Percentiles rank a stretch among this genome's conserved stretches.
Conservation (phyloP, 169 alveolate genomes). For the Babesia bigemina region DNA sequence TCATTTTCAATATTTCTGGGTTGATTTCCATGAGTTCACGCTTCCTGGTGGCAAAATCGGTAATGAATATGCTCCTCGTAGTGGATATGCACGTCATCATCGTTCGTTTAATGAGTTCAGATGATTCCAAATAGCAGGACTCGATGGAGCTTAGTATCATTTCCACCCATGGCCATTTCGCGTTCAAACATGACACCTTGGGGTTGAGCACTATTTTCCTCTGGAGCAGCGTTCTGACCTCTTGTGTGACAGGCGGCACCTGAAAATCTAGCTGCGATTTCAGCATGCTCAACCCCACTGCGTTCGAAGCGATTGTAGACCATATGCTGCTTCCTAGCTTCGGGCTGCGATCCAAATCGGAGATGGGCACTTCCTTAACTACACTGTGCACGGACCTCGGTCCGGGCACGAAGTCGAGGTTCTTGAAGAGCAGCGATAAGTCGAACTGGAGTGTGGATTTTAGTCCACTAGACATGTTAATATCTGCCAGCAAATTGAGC, state of each 20-base stretch:
- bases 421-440: slow-evolving; percentile 81
- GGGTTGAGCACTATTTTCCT: slow-evolving; percentile 58
- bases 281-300: background rate
- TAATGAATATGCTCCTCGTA: slow-evolving; percentile 29
- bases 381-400: slow-evolving; percentile 6
- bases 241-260: slow-evolving; percentile 58
- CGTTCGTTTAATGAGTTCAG: slow-evolving; percentile 47
- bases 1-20: slow-evolving; percentile 41
- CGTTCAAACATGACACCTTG: slow-evolving; percentile 37
- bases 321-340: slow-evolving; percentile 51
- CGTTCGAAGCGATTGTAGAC: slow-evolving; percentile 16
- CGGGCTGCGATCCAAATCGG: slow-evolving; percentile 60
- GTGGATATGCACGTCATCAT: slow-evolving; percentile 52
- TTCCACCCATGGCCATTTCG: slow-evolving; percentile 38
- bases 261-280: slow-evolving; percentile 27
- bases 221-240: slow-evolving; percentile 44
- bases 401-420: slow-evolving; percentile 65
- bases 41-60: slow-evolving; percentile 43
- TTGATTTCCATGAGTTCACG: slow-evolving; percentile 28
- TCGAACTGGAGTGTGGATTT: slow-evolving; percentile 85
- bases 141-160: slow-evolving; percentile 59
- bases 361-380: slow-evolving; percentile 23
- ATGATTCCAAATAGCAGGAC: slow-evolving; percentile 53
- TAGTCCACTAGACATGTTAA: slow-evolving; percentile 79
- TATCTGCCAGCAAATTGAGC: slow-evolving; percentile 84